Evolutionary conservation across 129 eudicot species (phyloP), one percentile per base, ranked within the genome.

Genomic region (Heracleum sosnowskyi): DNA sequence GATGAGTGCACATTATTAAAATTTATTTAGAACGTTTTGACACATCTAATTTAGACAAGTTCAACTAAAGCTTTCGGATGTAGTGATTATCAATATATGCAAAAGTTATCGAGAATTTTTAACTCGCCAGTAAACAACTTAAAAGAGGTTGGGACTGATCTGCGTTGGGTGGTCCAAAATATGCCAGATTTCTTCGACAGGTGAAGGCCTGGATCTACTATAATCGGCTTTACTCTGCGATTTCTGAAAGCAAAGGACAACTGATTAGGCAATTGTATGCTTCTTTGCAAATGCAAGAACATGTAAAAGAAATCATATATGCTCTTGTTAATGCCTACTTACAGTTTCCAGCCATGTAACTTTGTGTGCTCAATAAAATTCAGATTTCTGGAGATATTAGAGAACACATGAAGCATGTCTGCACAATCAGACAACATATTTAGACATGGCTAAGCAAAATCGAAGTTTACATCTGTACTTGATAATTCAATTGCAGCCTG

Each of bases 281-380:
- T 33, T 49, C 57, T 49, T 22, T 63, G 11, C 60, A 34, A 35
- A 16, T 26, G 62, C 39, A 60, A 34, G 41, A 42, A 69, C 2
- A 20, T 69, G 41, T 40, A 68, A 66, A 77, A 35, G 13, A 6
- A 45, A 31, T 62, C 73, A 74, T 26, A 33, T 40, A 45, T 51
- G 49, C 76, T 12, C 55, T 45, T 9, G 16, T 4, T 33, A 66
- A 29, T 57, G 12, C 75, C 47, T 72, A 81, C 97, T 83, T 84
- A 96, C 99, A 96, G 83, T 89, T 96, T 96, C 99, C 99, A 96
- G 44, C 99, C 99, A 45, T 83, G 73, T 62, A 96, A 87, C 91
- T 86, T 88, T 73, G 92, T 85, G 77, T 96, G 96, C 78, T 96
- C 99, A 37, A 96, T 92, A 78, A 92, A 96, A 78, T 96, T 96